Evolutionary conservation across 2,329 filamentous ascomycete genomes (phyloP).

Genomic region (Venturia effusa): DNA sequence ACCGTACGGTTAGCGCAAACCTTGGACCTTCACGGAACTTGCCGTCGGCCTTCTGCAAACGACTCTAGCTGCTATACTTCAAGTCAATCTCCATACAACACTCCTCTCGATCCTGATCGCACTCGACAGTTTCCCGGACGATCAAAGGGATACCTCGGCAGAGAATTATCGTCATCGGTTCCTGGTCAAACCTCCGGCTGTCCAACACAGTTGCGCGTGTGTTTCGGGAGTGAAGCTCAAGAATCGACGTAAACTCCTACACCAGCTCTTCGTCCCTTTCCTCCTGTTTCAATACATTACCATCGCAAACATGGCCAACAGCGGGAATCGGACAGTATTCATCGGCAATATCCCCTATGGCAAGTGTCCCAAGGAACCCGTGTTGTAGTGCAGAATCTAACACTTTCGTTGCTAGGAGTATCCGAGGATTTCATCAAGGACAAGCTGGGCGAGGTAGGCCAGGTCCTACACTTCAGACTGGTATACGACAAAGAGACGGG

Average conservation of each 20-base stretch:
- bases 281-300: neutral
- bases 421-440: conserved; percentile 94
- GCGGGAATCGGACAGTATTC: conserved; percentile 53
- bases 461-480: conserved; percentile 82
- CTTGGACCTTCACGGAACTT: neutral
- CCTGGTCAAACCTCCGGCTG: neutral
- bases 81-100: neutral
- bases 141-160: neutral
- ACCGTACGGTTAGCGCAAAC: neutral
- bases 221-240: neutral
- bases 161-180: neutral
- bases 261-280: neutral
- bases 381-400: conserved; percentile 13
- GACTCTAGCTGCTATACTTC: neutral
- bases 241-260: neutral
- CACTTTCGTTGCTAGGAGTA: conserved; percentile 48
- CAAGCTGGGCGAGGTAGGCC: conserved; percentile 81
- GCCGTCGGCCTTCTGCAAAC: neutral
- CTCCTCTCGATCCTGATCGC: neutral
- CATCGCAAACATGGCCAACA: neutral
- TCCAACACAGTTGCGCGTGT: neutral
- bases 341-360: conserved; percentile 81
- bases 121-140: neutral
- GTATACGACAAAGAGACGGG: conserved; percentile 95
- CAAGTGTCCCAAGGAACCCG: conserved; percentile 25